These are phyloP conservation scores for Termitomyces heimii DNA, from an alignment of 768 basidiomycete species.

Conservation along the genomic window DNA sequence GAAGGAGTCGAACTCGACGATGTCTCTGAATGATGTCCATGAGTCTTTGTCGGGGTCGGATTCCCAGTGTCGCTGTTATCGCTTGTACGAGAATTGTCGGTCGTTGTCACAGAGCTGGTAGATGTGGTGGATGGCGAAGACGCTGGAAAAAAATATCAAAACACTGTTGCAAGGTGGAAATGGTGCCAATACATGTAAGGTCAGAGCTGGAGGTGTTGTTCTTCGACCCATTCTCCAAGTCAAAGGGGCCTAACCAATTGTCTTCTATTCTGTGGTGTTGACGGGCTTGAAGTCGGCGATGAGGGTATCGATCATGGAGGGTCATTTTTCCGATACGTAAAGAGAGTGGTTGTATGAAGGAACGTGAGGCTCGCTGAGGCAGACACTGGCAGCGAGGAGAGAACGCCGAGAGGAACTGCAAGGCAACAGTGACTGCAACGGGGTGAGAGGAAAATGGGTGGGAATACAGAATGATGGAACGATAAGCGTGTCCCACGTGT, in stretches of 20 bases:
- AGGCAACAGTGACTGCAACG: neutral
- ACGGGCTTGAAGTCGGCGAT: constrained; percentile 21
- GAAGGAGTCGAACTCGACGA: neutral
- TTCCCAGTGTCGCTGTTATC: neutral
- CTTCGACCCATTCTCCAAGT: too few relatives aligned
- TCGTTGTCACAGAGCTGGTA: too few relatives aligned
- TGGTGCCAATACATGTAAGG: neutral
- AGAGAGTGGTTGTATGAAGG: constrained; percentile 10
- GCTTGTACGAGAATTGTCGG: neutral
- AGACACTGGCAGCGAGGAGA: neutral
- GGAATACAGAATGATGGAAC: neutral
- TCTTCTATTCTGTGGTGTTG: neutral
- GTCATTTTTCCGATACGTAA: constrained; percentile 16
- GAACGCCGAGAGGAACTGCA: neutral
- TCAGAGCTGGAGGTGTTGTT: neutral
- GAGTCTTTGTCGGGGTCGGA: neutral
- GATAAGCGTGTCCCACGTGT: neutral
- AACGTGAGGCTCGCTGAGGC: constrained; percentile 10
- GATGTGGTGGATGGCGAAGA: neutral
- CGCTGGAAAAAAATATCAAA: neutral
- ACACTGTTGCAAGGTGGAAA: neutral
- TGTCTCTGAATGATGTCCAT: neutral
- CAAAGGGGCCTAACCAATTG: neutral
- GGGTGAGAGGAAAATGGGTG: neutral
- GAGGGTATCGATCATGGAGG: constrained; percentile 21